Evolutionary conservation across 352 stramenopile species (phyloP).

Genomic region (Pythium utonaiense): DNA sequence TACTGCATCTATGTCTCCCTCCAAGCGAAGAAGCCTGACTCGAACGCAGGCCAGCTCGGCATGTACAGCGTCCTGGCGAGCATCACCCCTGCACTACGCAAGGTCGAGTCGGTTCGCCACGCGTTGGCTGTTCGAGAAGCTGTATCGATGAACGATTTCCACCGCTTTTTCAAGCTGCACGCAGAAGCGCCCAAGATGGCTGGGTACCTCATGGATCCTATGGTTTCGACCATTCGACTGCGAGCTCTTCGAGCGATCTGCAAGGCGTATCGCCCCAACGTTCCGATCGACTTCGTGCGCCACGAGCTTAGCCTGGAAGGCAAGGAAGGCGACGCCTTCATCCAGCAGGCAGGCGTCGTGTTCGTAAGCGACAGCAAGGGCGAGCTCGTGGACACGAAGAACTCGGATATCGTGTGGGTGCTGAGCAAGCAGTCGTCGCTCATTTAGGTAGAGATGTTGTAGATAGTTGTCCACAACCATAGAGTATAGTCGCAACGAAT

Average conservation of each 20-base stretch:
- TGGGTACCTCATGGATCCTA: slow-evolving; percentile 88
- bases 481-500: background rate
- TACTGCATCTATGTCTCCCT: slow-evolving; percentile 89
- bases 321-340: slow-evolving; percentile 68
- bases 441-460: slow-evolving; percentile 45
- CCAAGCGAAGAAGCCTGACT: slow-evolving; percentile 83
- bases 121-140: slow-evolving; percentile 77
- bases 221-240: slow-evolving; percentile 79
- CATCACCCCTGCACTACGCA: slow-evolving; percentile 46
- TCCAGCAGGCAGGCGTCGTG: slow-evolving; percentile 65
- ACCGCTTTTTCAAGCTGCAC: slow-evolving; percentile 89
- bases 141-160: slow-evolving; percentile 84
- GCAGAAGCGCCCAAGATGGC: slow-evolving; percentile 86
- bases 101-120: slow-evolving; percentile 56
- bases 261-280: slow-evolving; percentile 79
- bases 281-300: slow-evolving; percentile 71
- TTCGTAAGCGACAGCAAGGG: slow-evolving; percentile 62
- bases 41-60: slow-evolving; percentile 78
- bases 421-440: slow-evolving; percentile 79
- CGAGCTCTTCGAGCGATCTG: slow-evolving; percentile 81
- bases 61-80: slow-evolving; percentile 80
- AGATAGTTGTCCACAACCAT: background rate
- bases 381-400: slow-evolving; percentile 71
- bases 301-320: slow-evolving; percentile 72
- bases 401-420: slow-evolving; percentile 80